Evolutionary conservation across 129 eudicot genomes (phyloP).

Genomic region (Flaveria ramosissima): DNA sequence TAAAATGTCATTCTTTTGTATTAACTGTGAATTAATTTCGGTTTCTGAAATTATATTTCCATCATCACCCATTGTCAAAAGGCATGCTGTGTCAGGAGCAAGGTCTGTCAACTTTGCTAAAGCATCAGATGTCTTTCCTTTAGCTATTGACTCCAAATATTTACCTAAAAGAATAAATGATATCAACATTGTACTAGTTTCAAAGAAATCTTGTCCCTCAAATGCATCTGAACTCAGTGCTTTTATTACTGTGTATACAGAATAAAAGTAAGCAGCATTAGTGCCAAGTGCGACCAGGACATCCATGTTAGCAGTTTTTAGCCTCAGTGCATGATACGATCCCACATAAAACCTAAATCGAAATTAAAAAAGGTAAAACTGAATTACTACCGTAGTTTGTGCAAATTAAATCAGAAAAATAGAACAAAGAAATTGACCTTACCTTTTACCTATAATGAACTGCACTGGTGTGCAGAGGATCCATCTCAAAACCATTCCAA

Average conservation of each 20-base stretch:
- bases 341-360: slow-evolving; percentile 49
- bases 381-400: slow-evolving; percentile 6
- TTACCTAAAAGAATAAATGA: slow-evolving; percentile 47
- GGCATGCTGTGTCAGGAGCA: slow-evolving; percentile 44
- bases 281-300: slow-evolving; percentile 65
- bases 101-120: slow-evolving; percentile 48
- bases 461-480: slow-evolving; percentile 59
- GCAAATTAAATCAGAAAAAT: not conserved
- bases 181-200: slow-evolving; percentile 53
- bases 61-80: slow-evolving; percentile 35
- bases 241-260: slow-evolving; percentile 45
- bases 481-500: slow-evolving; percentile 59
- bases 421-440: slow-evolving; percentile 13
- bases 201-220: slow-evolving; percentile 56
- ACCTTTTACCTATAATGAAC: slow-evolving; percentile 54
- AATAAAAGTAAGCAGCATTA: slow-evolving; percentile 60
- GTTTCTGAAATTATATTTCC: slow-evolving; percentile 35
- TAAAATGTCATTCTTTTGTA: slow-evolving; percentile 38
- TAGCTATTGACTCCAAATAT: slow-evolving; percentile 44
- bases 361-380: not conserved
- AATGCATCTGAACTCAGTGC: slow-evolving; percentile 38
- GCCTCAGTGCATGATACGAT: slow-evolving; percentile 53
- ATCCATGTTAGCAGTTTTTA: slow-evolving; percentile 64
- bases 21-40: slow-evolving; percentile 39
- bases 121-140: slow-evolving; percentile 56